A percentile compares a stretch with the other conserved stretches of the same genome.
phyloP scores from a whole-genome alignment of 148 eudicot species.

The Rhododendron mucronatum region DNA sequence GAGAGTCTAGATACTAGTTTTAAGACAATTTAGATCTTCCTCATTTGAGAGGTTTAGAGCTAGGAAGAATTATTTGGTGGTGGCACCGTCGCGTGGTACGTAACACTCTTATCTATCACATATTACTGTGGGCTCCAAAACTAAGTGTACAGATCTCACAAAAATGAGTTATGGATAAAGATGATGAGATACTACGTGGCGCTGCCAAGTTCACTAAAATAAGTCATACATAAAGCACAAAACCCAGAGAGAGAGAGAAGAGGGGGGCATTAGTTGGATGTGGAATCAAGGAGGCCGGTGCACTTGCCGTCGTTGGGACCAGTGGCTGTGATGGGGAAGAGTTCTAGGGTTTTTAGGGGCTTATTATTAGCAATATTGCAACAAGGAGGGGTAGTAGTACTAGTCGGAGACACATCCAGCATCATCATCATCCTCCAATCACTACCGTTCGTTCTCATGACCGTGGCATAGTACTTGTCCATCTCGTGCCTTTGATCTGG shows the following conservation, averaged over 20 bases:
- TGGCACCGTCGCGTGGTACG: too few species aligned
- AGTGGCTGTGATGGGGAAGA: constrained; percentile 60
- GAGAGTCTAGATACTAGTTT: neutral
- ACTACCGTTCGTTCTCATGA: constrained; percentile 4
- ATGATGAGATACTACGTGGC: too few species aligned
- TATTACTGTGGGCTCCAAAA: rapidly evolving
- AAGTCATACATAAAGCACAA: neutral
- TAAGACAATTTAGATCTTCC: constrained; percentile 7
- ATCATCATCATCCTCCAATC: constrained; percentile 22
- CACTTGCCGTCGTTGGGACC: constrained; percentile 8
- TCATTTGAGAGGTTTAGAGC: neutral
- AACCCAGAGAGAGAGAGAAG: neutral
- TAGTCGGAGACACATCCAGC: constrained; percentile 17
- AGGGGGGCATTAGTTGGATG: neutral
- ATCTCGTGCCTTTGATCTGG: neutral
- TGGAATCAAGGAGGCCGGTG: neutral
- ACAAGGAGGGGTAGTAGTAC: neutral
- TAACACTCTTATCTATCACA: too few species aligned
- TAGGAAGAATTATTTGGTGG: too few species aligned
- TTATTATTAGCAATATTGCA: neutral
- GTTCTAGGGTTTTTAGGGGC: constrained; percentile 66
- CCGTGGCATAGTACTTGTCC: neutral
- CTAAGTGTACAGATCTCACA: too few species aligned
- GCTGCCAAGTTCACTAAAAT: too few species aligned
- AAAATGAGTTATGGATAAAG: too few species aligned